phyloP scores from a whole-genome alignment of 2,329 filamentous ascomycete species.

The Davidsoniella virescens region DNA sequence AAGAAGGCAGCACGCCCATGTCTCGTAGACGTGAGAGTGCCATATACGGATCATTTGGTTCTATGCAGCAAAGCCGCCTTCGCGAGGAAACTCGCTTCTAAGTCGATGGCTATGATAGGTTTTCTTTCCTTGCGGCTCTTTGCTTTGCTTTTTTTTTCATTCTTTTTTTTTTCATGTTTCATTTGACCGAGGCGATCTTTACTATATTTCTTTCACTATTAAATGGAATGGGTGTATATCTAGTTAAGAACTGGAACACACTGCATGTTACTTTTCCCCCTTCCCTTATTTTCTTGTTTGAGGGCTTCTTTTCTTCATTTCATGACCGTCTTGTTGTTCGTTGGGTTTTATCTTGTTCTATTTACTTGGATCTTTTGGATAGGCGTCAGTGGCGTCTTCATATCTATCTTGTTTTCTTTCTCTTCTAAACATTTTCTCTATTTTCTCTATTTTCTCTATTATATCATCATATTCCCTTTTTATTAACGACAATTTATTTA shows the following conservation, averaged over 20 bases:
- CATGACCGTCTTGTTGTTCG: too few species aligned
- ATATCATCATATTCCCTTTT: too few species aligned
- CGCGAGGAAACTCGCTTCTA: slow-evolving; percentile 37
- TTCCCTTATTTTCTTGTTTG: too few species aligned
- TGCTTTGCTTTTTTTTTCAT: neutral
- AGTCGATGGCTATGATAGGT: slow-evolving; percentile 13
- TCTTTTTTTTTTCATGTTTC: neutral
- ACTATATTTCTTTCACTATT: too few species aligned
- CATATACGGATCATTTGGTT: slow-evolving; percentile 40
- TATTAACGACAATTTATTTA: too few species aligned
- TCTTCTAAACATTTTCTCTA: neutral
- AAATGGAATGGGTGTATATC: too few species aligned
- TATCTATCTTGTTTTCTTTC: neutral
- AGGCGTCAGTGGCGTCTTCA: too few species aligned
- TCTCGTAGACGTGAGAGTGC: slow-evolving; percentile 41
- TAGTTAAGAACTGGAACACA: too few species aligned
- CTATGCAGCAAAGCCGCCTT: slow-evolving; percentile 29
- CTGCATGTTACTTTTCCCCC: too few species aligned
- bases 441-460: neutral
- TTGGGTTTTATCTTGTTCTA: too few species aligned
- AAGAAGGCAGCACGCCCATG: slow-evolving; percentile 2
- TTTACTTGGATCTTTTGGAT: neutral
- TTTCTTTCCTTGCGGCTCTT: neutral
- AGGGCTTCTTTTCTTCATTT: too few species aligned
- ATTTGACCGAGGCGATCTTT: too few species aligned